Base-by-base conservation (phyloP, 108 stramenopile genomes). In the Cylindrotheca fusiformis region DNA sequence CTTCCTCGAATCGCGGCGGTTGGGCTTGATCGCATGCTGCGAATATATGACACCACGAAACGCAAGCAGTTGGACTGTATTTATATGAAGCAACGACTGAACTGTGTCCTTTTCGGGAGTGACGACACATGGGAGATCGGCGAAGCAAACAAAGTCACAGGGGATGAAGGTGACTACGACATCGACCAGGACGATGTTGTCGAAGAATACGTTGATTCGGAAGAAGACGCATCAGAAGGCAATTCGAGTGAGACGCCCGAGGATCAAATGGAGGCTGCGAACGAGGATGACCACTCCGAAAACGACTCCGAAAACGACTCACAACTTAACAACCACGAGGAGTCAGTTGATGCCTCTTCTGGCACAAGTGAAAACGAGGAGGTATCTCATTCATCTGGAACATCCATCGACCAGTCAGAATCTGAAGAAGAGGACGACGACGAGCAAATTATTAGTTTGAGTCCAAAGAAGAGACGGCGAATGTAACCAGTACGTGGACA, bases 21-120 rank as follows among this genome's bases (percentile, higher is more conserved):
- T 17, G 86, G 92, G 4, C 68, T 88, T 44, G 92, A 93, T 77
- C 78, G 92, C 4, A 93, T 88, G 73, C 67, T 93, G 50, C 80
- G 88, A 76, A 77, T 82, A 21, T 93, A 85, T 69, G 83, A 90
- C 65, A 69, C 80, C 28, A 60, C 76, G 4, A 75, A 25, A 14
- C 60, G 78, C 21, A 79, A 65, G 31, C 78, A 86, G 64, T 20
- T 85, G 26, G 78, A 84, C 63, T 88, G 88, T 67, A 76, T 90
- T 10, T 93, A 93, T 64, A 60, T 93, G 75, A 93, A 82, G 52
- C 92, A 93, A 77, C 71, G 92, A 48, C 63, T 93, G 71, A 87
- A 86, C 65, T 86, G 86, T 68, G 70, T 88, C n/a, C 58, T 93
- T 55, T 61, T 90, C 59, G 82, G 80, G 26, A 53, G 50, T n/a